Base-by-base conservation (phyloP, 2,329 filamentous ascomycete species). In the Helicocarpus griseus region DNA sequence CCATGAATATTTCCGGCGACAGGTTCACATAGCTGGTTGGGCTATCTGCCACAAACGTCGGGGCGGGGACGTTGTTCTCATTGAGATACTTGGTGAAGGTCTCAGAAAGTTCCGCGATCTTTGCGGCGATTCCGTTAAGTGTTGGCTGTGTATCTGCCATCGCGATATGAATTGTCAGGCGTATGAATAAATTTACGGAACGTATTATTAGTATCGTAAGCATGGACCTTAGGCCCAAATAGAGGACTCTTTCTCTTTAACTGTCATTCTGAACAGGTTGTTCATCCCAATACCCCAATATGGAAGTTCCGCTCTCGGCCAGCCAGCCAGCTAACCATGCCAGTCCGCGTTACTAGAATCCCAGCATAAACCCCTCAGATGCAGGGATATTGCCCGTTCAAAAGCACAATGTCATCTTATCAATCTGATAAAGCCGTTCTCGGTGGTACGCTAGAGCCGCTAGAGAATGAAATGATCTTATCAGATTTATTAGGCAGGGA, bases 21-120 rank as follows among this genome's bases (percentile, higher is more conserved):
- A 75, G 56, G n/a, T 67, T 67, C 7, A 62, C 61, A 52, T 76
- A 75, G 56, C 62, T 71, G 2, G 63, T 63, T 0, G 71, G 69
- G 56, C 73, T 75, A 56, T 76, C 68, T 2, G 69, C 68, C 8
- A 66, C 67, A 21, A 77, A 69, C 1, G 69, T 72, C 1, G 73
- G 69, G 13, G 68, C 60, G 3, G 66, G 63, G 24, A 76, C 64
- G 21, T 72, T 70, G 48, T 73, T 71, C 14, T 73, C 69, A 44
- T 67, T 59, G 26, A 47, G 19, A 21, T 19, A 54, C 41, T 11
- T 21, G 14, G 52, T 51, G 14, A 54, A 51, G 4, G 49, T 29
- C n/a, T 51, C 43, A 13, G 52, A 28, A 38, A 54, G 52, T 24
- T 51, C 49, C 7, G 52, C 35, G 31, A 54, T 35, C 43, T 49